Percentiles rank a stretch among this genome's conserved stretches.
phyloP scores from a whole-genome alignment of 768 basidiomycete species.

The Nidularia sp. region DNA sequence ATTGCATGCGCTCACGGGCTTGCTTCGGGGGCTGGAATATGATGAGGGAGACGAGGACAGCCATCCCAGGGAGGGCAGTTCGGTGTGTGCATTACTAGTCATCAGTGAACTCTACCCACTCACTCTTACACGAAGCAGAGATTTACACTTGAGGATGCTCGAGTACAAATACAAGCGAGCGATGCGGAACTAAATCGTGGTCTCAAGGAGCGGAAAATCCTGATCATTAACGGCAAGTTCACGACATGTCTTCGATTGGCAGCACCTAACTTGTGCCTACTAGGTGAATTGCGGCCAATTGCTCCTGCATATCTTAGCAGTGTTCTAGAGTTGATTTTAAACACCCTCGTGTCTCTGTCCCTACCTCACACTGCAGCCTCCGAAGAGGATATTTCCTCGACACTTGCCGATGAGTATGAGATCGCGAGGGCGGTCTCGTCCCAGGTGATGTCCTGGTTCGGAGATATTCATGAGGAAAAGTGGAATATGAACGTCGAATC shows the following conservation, averaged over 20 bases:
- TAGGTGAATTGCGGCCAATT: slow-evolving; percentile 75
- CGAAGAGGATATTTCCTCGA: slow-evolving; percentile 52
- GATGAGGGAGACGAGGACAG: slow-evolving; percentile 56
- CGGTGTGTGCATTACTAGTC: slow-evolving; percentile 4
- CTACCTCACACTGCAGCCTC: slow-evolving; percentile 48
- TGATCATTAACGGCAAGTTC: slow-evolving; percentile 61
- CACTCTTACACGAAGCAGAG: slow-evolving; percentile 3
- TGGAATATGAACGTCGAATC: slow-evolving; percentile 67
- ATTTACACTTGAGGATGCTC: slow-evolving; percentile 61
- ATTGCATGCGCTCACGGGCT: slow-evolving; percentile 55
- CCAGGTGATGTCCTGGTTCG: slow-evolving; percentile 86
- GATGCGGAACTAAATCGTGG: slow-evolving; percentile 67
- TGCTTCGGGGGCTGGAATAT: slow-evolving; percentile 67
- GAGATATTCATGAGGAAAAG: slow-evolving; percentile 42
- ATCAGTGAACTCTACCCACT: too few relatives aligned
- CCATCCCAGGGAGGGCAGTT: background rate
- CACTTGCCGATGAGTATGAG: slow-evolving; percentile 72
- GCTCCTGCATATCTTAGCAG: slow-evolving; percentile 59
- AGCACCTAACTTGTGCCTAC: background rate
- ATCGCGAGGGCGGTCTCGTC: slow-evolving; percentile 53
- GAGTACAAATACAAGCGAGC: slow-evolving; percentile 73
- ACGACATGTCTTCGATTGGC: background rate
- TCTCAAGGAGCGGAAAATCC: slow-evolving; percentile 64
- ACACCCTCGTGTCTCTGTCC: slow-evolving; percentile 61
- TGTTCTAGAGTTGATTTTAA: slow-evolving; percentile 75